Evolutionary conservation across 75 land plant genomes (phyloP), one percentile per base, ranked within the genome.

Genomic region (Cryptomeria japonica): DNA sequence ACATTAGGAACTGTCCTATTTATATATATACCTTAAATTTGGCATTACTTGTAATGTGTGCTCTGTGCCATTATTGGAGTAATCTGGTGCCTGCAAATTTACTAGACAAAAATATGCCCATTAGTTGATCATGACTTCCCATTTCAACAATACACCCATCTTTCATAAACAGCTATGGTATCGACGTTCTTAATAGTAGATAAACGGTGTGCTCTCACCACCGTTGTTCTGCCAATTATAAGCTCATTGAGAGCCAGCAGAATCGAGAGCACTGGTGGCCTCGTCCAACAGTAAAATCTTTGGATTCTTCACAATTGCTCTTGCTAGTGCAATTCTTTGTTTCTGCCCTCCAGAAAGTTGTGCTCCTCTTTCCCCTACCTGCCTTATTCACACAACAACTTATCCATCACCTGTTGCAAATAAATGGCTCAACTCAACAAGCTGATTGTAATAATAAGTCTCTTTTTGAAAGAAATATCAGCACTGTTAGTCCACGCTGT

Each of bases 291-390:
- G 64, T 49, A 85, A 47, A 2, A 85, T 85, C 19, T 46, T 85
- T n/a, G 86, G 86, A 85, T 85, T 47, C 64, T 85, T 85, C n/a
- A 55, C 19, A 42, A 80, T 80, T 6, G 83, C 83, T 42, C 83
- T 80, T 19, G 44, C 46, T 0, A 80, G 41, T 22, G 86, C 86
- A 85, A 85, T 85, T 41, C 86, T 31, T 41, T 85, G 86, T 34
- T 85, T 85, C 14, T 85, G 39, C 11, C 86, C 86, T 13, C 86
- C 64, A 28, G 86, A 80, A 39, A 80, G 44, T 7, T 80, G 47
- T 28, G 25, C 1, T 39, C 47, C 83, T 25, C 1, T 80, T 25
- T 80, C 83, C 10, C 83, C 83, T 0, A 72, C 76, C 76, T 72
- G 12, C 14, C 1, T n/a, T 15, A 5, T 72, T 31, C 28, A 72